A percentile compares a stretch with the other conserved stretches of the same genome.
These are phyloP conservation scores for Fragaria nilgerrensis DNA, from an alignment of 306 rosid genomes.

Conservation along the genomic window DNA sequence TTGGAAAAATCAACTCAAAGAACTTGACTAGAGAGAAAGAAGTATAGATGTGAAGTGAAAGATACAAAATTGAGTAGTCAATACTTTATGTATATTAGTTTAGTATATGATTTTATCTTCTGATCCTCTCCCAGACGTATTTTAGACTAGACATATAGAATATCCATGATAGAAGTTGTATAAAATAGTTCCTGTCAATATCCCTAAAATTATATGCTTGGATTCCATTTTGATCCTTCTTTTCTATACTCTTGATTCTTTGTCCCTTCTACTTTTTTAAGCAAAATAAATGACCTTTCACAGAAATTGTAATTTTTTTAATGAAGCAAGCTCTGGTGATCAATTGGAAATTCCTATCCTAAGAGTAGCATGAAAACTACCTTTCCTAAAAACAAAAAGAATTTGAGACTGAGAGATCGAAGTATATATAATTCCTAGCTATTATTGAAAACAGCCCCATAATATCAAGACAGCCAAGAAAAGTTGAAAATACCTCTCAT, in stretches of 20 bases:
- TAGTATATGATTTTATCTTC: not conserved
- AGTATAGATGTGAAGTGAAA: not conserved
- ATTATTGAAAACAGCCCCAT: not conserved
- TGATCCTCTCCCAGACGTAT: not conserved
- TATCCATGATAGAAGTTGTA: not conserved
- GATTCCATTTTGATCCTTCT: constrained; percentile 1
- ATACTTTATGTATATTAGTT: not conserved
- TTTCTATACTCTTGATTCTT: not conserved
- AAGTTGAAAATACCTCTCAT: not conserved
- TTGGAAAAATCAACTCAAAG: not conserved
- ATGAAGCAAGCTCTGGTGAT: not conserved
- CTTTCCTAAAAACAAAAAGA: not conserved
- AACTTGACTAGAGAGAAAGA: not conserved
- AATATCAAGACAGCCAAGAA: not conserved
- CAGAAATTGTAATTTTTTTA: not conserved
- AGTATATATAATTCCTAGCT: not conserved
- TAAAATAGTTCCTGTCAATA: not conserved
- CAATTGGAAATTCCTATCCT: not conserved
- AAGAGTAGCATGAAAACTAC: not conserved
- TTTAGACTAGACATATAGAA: not conserved
- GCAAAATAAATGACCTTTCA: not conserved
- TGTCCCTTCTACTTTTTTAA: not conserved
- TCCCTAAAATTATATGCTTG: not conserved
- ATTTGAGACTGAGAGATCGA: too few species aligned
- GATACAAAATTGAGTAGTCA: not conserved